Evolutionary conservation across 352 stramenopile species (phyloP).

Genomic region (Globisporangium perplexum): DNA sequence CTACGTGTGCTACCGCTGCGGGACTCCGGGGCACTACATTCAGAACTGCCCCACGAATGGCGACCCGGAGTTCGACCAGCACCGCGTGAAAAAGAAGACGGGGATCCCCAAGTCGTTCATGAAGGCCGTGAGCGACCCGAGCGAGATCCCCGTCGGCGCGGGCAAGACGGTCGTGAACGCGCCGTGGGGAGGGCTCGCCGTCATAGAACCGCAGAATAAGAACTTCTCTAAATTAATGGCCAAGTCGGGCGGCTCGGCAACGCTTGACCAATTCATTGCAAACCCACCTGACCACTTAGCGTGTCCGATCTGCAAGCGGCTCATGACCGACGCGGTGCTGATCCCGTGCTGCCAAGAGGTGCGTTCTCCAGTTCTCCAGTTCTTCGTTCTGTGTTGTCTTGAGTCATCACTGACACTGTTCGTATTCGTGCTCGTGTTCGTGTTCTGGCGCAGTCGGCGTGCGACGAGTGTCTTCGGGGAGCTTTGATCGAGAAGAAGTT

Average conservation of each 20-base stretch:
- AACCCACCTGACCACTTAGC: slow-evolving; percentile 86
- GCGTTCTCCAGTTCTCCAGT: slow-evolving; percentile 17
- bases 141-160: slow-evolving; percentile 73
- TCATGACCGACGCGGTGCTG: slow-evolving; percentile 85
- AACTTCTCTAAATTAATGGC: slow-evolving; percentile 91
- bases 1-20: slow-evolving; percentile 85
- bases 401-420: slow-evolving; percentile 8
- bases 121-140: slow-evolving; percentile 82
- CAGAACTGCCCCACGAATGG: slow-evolving; percentile 87
- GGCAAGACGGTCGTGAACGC: slow-evolving; percentile 87
- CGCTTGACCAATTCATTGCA: slow-evolving; percentile 88
- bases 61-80: slow-evolving; percentile 83
- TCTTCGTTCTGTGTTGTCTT: neutral
- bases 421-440: too few relatives aligned
- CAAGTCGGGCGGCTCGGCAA: slow-evolving; percentile 82
- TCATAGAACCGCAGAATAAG: slow-evolving; percentile 89
- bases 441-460: slow-evolving; percentile 51
- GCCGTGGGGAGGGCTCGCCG: slow-evolving; percentile 79
- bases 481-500: slow-evolving; percentile 78
- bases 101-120: slow-evolving; percentile 88
- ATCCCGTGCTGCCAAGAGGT: slow-evolving; percentile 88
- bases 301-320: slow-evolving; percentile 83
- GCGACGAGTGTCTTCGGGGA: slow-evolving; percentile 75
- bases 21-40: slow-evolving; percentile 82
- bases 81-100: slow-evolving; percentile 86